Base-by-base conservation (phyloP, 148 eudicot species). In the Nepenthes gracilis region DNA sequence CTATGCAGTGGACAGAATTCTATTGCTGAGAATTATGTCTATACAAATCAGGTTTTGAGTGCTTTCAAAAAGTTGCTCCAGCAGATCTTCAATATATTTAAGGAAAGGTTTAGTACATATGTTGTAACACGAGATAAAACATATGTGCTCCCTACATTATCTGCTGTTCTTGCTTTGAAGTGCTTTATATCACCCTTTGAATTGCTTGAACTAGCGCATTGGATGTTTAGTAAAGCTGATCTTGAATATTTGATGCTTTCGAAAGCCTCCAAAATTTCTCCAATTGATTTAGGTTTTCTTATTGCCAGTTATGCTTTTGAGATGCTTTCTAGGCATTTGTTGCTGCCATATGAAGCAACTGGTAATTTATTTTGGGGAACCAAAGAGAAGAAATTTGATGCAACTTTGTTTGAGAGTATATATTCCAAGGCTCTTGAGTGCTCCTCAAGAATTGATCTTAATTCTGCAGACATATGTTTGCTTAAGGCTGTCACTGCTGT, bases 121-220 rank as follows among this genome's bases (percentile, higher is more conserved):
- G 54, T 65, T 12, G 63, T 66, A 65, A 67, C 71, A 47, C 67
- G 59, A 69, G 72, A 82, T 73, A 64, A 74, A 50, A 55, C 33
- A 65, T 67, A 77, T 58, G 70, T 86, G 59, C 63, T 83, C 47
- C 92, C 92, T 15, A 60, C 80, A 58, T 73, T 89, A 47, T 70
- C 62, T 72, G 76, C 79, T 43, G 63, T 89, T 55, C 78, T 81
- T 72, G 62, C 66, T 72, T 76, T 86, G 69, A 70, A 77, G 73
- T 77, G 59, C 6, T 82, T 81, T 66, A 72, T 81, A 55, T 78
- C 96, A 67, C 99, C 99, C 47, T 66, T 68, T 65, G 84, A 81
- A 68, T 74, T 89, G 72, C 91, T 93, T 75, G 83, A 84, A 59
- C 66, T 89, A 65, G 92, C 74, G 64, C 66, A 72, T 48, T 86